Evolutionary conservation across 257 asterid genomes (phyloP).

Genomic region (Anisodus tanguticus): DNA sequence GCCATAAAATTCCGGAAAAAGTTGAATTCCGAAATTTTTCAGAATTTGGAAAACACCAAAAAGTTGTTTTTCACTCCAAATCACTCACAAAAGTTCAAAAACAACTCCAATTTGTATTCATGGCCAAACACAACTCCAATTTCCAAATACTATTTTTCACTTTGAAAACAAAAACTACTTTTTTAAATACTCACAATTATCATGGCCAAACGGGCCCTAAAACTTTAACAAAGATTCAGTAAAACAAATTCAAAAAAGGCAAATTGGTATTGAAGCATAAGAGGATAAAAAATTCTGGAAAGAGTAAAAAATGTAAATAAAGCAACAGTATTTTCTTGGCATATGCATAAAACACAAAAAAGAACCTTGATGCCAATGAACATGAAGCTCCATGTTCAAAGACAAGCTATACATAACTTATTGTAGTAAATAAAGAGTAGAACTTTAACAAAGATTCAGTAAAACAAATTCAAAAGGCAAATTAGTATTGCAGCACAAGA

Average conservation of each 20-base stretch:
- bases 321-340: background rate
- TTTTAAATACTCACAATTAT: too few relatives aligned
- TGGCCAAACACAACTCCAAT: too few relatives aligned
- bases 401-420: background rate
- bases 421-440: background rate
- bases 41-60: too few relatives aligned
- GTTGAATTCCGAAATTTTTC: too few relatives aligned
- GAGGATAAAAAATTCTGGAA: conserved; percentile 40
- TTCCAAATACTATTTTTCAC: too few relatives aligned
- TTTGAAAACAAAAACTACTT: too few relatives aligned
- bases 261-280: conserved; percentile 9
- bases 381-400: background rate
- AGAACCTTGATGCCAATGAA: background rate
- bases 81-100: too few relatives aligned
- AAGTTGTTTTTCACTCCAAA: too few relatives aligned
- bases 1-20: too few relatives aligned
- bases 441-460: background rate
- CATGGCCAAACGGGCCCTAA: too few relatives aligned
- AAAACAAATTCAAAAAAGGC: background rate
- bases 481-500: conserved; percentile 23
- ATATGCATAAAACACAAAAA: background rate
- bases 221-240: background rate
- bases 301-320: background rate
- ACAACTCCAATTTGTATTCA: too few relatives aligned
- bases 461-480: background rate